Base-by-base conservation (phyloP, 495 filamentous ascomycete species). In the Hypoxylon fuscum region DNA sequence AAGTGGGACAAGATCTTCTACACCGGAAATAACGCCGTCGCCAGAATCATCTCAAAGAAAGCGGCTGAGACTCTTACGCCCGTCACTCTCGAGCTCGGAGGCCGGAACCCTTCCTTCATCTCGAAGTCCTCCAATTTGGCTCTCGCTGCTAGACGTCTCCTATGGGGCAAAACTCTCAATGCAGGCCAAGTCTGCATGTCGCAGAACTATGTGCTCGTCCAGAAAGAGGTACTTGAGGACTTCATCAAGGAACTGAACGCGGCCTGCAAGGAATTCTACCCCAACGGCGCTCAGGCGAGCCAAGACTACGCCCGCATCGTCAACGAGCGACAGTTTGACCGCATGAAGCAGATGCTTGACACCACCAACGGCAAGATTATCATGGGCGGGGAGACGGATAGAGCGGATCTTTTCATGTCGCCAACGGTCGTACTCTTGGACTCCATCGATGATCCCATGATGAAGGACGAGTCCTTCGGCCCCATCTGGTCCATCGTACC, bases 1-100 rank as follows among this genome's bases (percentile, higher is more conserved):
- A 92, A 92, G 68, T 98, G 93, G 92, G 93, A 96, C 75, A 97
- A 96, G 82, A 94, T 98, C 65, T 94, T 96, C 79, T 98, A 96
- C 79, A 98, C 95, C 12, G 95, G 95, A 41, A 84, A 83, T 61
- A 77, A 81, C 9, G 77, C 69, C 31, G 93, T 97, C 32, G 95
- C 90, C 47, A 90, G 81, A 42, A 94, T 98, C 75, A 87, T 98
- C 64, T 86, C 92, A 18, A 91, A 92, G 77, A 95, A 95, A 60
- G 95, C 95, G 4, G 94, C 95, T 34, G 90, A 95, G 74, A 88
- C 91, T 34, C 79, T 98, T 50, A 98, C 95, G 3, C 95, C 95
- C 0, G 89, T 96, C 17, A 81, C 85, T 31, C 84, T 97, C 52
- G 95, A 98, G 77, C 84, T 98, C 47, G 95, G 95, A 63, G 95